Evolutionary conservation across 441 rosid genomes (phyloP), one percentile per base, ranked within the genome.

Genomic region (Brassica balearica): DNA sequence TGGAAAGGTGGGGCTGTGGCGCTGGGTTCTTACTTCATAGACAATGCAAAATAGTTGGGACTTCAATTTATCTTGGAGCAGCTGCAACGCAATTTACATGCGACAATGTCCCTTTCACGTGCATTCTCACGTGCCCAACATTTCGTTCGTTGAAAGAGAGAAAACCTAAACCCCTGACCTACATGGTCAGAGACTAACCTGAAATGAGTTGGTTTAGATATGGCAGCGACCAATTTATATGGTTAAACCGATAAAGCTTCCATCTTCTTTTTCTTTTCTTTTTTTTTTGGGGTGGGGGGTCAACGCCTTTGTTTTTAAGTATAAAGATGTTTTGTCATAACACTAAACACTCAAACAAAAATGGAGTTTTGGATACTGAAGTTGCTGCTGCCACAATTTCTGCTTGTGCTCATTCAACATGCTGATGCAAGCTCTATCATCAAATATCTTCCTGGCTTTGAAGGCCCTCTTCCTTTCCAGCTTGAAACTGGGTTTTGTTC

Each of bases 391-490:
- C 61, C 60, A 22, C 67, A 56, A 3, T 38, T 71, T 64, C 8
- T 65, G 25, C 23, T 77, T 12, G 61, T 17, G 19, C 14, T 77
- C 61, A 41, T 25, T 65, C 36, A 65, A 6, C 62, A 58, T 79
- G 78, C 17, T 68, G 60, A 67, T 51, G 63, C 78, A 22, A 14
- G 63, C 53, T 78, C 77, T 46, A 68, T 61, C 41, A 75, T 92
- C 17, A 75, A 71, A 77, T 73, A 73, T 62, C 96, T 91, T 72
- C 97, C 92, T 4, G 93, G 97, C 60, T 88, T 87, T 67, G 66
- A 84, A n/a, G 93, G 93, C 2, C 83, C 88, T 38, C 93, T 93
- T 65, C 96, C 96, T 10, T 93, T 93, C 46, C 66, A 88, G 59
- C 84, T 93, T 22, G 92, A 93, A 86, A 93, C 95, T 6, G 97